These are phyloP conservation scores for Spizellomyces sp. DNA, from an alignment of 192 early-diverging fungal species.

Conservation along the genomic window DNA sequence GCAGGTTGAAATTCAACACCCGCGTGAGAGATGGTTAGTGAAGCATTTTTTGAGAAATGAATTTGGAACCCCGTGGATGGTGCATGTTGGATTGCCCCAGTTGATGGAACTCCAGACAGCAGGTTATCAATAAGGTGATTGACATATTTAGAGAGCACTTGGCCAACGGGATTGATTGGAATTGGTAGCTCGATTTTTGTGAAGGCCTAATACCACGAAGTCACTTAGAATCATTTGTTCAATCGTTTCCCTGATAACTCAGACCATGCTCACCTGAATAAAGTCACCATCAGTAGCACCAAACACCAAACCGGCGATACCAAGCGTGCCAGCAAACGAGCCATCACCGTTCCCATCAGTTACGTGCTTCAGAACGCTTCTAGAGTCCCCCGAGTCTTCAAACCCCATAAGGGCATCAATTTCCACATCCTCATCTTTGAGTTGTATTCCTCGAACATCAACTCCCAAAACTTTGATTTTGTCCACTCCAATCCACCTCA, in stretches of 20 bases:
- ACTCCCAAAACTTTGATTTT: neutral
- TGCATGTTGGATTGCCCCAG: too few species aligned
- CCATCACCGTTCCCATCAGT: conserved; percentile 1
- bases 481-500: neutral
- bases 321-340: conserved; percentile 9
- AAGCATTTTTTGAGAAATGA: too few species aligned
- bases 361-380: neutral
- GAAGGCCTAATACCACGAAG: neutral
- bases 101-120: too few species aligned
- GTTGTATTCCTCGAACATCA: conserved; percentile 1
- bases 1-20: conserved; percentile 16
- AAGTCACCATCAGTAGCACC: neutral
- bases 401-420: neutral
- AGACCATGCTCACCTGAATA: neutral
- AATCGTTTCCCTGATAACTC: neutral
- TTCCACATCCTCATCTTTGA: neutral
- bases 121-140: too few species aligned
- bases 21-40: neutral
- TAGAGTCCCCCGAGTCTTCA: neutral
- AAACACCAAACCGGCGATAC: conserved; percentile 10
- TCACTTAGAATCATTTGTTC: neutral
- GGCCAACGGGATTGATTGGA: too few species aligned
- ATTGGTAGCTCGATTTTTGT: too few species aligned
- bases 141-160: too few species aligned
- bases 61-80: too few species aligned